These are phyloP conservation scores for Pythium biforme DNA, from an alignment of 352 stramenopile genomes.

Conservation along the genomic window DNA sequence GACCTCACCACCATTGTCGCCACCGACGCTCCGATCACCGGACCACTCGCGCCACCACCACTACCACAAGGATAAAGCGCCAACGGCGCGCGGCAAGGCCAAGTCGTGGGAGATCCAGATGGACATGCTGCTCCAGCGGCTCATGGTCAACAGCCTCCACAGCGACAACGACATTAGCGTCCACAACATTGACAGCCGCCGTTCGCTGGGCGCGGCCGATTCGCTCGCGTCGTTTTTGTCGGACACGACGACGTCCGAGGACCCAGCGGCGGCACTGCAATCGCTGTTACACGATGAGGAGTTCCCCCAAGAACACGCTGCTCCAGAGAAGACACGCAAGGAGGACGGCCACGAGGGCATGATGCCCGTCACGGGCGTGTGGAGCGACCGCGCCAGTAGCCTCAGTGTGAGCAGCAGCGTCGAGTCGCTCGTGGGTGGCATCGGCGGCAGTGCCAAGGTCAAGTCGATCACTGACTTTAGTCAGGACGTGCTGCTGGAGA, in stretches of 20 bases:
- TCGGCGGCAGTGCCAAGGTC: neutral
- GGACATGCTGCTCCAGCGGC: conserved; percentile 77
- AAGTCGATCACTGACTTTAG: neutral
- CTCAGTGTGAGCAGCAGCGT: conserved; percentile 15
- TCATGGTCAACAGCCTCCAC: conserved; percentile 85
- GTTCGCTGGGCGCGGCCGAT: conserved; percentile 42
- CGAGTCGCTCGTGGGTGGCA: conserved; percentile 2
- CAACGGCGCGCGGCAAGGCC: conserved; percentile 22
- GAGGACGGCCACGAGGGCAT: neutral
- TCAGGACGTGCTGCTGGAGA: neutral
- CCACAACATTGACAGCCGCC: conserved; percentile 69
- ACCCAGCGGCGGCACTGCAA: neutral
- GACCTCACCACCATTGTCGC: neutral
- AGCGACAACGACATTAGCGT: conserved; percentile 74
- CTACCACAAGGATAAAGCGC: conserved; percentile 5
- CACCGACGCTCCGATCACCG: neutral
- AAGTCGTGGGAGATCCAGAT: conserved; percentile 86
- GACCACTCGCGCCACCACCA: conserved; percentile 11
- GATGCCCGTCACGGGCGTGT: neutral
- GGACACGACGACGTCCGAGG: conserved; percentile 24
- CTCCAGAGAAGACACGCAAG: neutral
- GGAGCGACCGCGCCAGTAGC: conserved; percentile 10
- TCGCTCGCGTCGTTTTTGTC: conserved; percentile 41
- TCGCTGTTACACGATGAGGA: neutral
- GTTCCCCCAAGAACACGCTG: neutral